Evolutionary conservation across 768 basidiomycete species (phyloP), one percentile per base, ranked within the genome.

Genomic region (Tephrocybe rancida): DNA sequence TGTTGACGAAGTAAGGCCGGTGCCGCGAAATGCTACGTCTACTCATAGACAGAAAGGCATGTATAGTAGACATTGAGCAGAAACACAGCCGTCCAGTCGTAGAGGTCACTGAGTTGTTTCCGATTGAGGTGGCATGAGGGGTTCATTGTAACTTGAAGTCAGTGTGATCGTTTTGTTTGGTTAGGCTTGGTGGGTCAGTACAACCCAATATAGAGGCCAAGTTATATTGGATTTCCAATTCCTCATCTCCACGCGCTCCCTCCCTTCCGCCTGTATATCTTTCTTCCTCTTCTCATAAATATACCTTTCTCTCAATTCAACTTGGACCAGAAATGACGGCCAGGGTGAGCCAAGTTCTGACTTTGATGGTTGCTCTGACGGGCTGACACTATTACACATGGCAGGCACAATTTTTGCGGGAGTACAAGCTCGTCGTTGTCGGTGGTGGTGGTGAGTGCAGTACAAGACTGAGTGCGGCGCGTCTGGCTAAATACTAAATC

Each of bases 341-440:
- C 48, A 71, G 73, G 64, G 76, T 76, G 41, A 44, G 72, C 63
- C 37, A 13, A 22, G 44, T 7, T 18, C 37, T 29, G 22, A 27
- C 44, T 39, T 42, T 32, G 42, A 35, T 45, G 24, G 25, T 45
- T 50, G 22, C 32, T 43, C 22, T 43, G 25, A 39, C 34, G 26
- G 44, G 42, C 58, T 52, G 50, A 55, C 57, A 44, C 55, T 34
- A 46, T 38, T 35, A 13, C 58, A 48, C 57, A 39, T 56, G 48
- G 39, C 63, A 92, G 88, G 89, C 91, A 58, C 88, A 89, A 67
- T 94, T 94, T 78, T 76, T 98, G 71, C 80, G 95, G 64, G 96
- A 98, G 70, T 98, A 98, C 78, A 98, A 98, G 79, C 86, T 98
- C 55, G 96, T 98, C 59, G 96, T 98, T 58, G 96, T 98, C 57